These are phyloP conservation scores for Yamadazyma ubonensis DNA, from an alignment of 805 yeast genomes.

Conservation along the genomic window DNA sequence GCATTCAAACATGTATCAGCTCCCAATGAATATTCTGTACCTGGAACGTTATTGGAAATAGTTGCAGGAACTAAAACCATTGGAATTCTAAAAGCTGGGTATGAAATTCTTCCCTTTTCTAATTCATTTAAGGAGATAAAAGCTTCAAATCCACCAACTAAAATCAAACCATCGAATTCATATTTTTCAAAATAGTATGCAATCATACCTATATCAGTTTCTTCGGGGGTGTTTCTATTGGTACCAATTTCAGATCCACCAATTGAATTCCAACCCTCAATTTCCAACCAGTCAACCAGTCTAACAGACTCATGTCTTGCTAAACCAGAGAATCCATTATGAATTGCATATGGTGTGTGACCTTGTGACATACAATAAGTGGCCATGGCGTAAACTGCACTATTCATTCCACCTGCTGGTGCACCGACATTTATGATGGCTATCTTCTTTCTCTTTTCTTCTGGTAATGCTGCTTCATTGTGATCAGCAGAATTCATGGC, in stretches of 20 bases:
- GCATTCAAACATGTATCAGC: slow-evolving; percentile 94
- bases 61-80: slow-evolving; percentile 94
- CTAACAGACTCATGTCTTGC: slow-evolving; percentile 83
- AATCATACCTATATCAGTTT: slow-evolving; percentile 79
- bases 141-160: slow-evolving; percentile 98
- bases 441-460: slow-evolving; percentile 60
- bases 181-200: slow-evolving; percentile 92
- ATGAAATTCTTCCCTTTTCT: slow-evolving; percentile 68
- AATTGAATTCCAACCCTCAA: slow-evolving; percentile 80
- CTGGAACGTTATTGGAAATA: slow-evolving; percentile 97
- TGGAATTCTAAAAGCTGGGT: slow-evolving; percentile 93
- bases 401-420: slow-evolving; percentile 94
- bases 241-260: slow-evolving; percentile 99
- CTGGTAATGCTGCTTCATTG: slow-evolving; percentile 59
- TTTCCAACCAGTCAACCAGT: slow-evolving; percentile 76
- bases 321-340: slow-evolving; percentile 91
- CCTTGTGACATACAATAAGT: slow-evolving; percentile 86
- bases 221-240: slow-evolving; percentile 79
- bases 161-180: slow-evolving; percentile 80
- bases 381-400: slow-evolving; percentile 89
- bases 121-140: slow-evolving; percentile 80
- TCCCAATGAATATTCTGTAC: slow-evolving; percentile 94
- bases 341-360: slow-evolving; percentile 85
- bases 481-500: slow-evolving; percentile 69
- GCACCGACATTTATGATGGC: slow-evolving; percentile 95